phyloP scores from a whole-genome alignment of 139 green algal species.

The Chlamydomonas sphaeroides region DNA sequence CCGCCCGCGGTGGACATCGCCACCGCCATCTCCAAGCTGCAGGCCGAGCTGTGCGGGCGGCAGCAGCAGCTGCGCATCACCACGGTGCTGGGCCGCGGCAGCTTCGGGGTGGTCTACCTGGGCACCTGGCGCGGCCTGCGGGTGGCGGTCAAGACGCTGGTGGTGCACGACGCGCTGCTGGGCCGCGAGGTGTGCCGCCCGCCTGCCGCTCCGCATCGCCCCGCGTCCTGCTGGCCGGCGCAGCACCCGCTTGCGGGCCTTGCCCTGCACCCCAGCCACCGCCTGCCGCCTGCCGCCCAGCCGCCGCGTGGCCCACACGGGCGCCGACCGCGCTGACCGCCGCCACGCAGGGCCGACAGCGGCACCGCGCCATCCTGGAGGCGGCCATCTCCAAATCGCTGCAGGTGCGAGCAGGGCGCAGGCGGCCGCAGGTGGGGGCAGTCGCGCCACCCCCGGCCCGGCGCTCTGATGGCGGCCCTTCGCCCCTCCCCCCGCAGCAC shows the following conservation, averaged over 20 bases:
- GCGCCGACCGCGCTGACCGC: too few species aligned
- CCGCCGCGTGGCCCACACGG: too few species aligned
- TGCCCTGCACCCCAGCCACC: too few species aligned
- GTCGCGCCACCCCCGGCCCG: too few species aligned
- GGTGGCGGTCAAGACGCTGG: constrained; percentile 55
- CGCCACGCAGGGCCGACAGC: constrained; percentile 4
- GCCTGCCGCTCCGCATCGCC: too few species aligned
- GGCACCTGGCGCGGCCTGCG: constrained; percentile 44
- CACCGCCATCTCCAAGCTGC: neutral
- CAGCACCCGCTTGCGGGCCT: too few species aligned
- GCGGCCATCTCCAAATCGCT: constrained; percentile 46
- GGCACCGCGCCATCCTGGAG: constrained; percentile 49
- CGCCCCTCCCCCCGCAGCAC: neutral
- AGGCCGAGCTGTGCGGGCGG: constrained; percentile 13
- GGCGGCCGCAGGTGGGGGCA: too few species aligned
- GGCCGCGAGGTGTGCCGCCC: neutral
- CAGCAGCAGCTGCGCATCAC: constrained; percentile 4
- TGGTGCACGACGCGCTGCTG: constrained; percentile 36
- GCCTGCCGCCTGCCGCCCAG: too few species aligned
- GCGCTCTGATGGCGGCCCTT: too few species aligned
- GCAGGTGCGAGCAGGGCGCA: neutral
- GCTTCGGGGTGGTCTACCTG: constrained; percentile 44
- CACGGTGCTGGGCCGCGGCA: constrained; percentile 38
- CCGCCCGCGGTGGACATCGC: neutral
- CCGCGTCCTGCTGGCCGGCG: too few species aligned